phyloP scores from a whole-genome alignment of 257 asterid species.

The Lantana camara region DNA sequence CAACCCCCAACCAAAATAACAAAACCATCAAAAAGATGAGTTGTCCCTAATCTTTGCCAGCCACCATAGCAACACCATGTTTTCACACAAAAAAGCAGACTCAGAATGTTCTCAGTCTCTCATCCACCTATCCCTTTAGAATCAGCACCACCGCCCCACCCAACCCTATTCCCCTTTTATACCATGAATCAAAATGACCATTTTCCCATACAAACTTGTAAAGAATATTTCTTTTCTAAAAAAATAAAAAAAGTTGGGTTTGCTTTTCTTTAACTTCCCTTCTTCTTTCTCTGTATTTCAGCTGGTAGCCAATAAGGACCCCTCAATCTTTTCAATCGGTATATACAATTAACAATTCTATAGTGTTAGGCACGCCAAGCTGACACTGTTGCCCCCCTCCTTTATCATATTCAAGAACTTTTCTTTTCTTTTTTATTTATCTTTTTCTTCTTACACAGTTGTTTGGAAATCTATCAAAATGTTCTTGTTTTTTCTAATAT shows the following conservation, averaged over 20 bases:
- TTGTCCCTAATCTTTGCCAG: conserved; percentile 72
- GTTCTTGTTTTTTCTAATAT: conserved; percentile 13
- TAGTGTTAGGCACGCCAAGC: conserved; percentile 81
- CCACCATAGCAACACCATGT: conserved; percentile 79
- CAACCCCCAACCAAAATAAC: conserved; percentile 29
- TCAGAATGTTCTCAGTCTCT: conserved; percentile 56
- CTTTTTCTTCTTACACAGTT: not conserved
- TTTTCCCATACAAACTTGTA: conserved; percentile 27
- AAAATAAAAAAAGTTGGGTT: conserved; percentile 23
- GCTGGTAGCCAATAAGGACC: conserved; percentile 42
- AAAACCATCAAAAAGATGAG: conserved; percentile 61
- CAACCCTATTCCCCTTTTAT: conserved; percentile 31
- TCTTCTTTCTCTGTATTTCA: conserved; percentile 19
- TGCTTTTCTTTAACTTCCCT: conserved; percentile 13
- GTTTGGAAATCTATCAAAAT: conserved; percentile 19
- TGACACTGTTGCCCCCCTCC: conserved; percentile 49
- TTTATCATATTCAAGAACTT: conserved; percentile 14
- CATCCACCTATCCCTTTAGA: conserved; percentile 46
- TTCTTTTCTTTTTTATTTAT: not conserved
- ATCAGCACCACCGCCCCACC: conserved; percentile 70
- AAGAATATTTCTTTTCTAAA: conserved; percentile 27
- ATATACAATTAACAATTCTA: conserved; percentile 23
- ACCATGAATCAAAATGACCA: conserved; percentile 36
- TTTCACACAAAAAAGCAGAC: conserved; percentile 61
- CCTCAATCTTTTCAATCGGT: conserved; percentile 22